Percentiles rank a stretch among this genome's conserved stretches.
Evolutionary conservation across 176 grass and related monocot genomes (phyloP).

Genomic region (Dactylis glomerata): DNA sequence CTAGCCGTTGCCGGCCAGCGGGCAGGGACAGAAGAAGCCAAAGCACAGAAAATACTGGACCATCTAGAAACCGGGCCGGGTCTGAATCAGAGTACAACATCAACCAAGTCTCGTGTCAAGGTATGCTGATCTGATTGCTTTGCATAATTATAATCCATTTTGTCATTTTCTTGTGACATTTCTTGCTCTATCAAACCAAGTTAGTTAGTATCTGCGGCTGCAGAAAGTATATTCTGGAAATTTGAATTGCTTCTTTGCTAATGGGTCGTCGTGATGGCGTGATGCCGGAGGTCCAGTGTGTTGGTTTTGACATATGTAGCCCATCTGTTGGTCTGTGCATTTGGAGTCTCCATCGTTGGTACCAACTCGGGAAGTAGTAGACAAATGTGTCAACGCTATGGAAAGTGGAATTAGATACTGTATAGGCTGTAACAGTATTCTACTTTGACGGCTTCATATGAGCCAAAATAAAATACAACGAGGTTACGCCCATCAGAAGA

Average conservation of each 20-base stretch:
- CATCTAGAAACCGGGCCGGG: neutral
- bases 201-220: neutral
- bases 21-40: slow-evolving; percentile 20
- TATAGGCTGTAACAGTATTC: slow-evolving; percentile 20
- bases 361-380: slow-evolving; percentile 2
- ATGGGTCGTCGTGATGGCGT: slow-evolving; percentile 17
- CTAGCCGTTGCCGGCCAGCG: slow-evolving; percentile 40
- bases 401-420: slow-evolving; percentile 23
- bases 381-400: slow-evolving; percentile 48
- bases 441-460: slow-evolving; percentile 43
- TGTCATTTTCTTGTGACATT: slow-evolving; percentile 9
- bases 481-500: neutral
- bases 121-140: slow-evolving; percentile 14
- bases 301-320: neutral
- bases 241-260: neutral
- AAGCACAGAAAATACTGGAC: slow-evolving; percentile 15
- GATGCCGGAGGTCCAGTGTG: slow-evolving; percentile 11
- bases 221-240: neutral
- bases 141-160: slow-evolving; percentile 8
- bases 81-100: slow-evolving; percentile 1
- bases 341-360: neutral
- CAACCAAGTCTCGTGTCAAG: neutral
- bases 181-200: neutral
- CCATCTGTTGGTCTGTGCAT: slow-evolving; percentile 9
- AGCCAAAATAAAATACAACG: slow-evolving; percentile 30